A percentile compares a stretch with the other conserved stretches of the same genome.
Conservation (phyloP, 345 rosid species). For the Eucalyptus curtisii region DNA sequence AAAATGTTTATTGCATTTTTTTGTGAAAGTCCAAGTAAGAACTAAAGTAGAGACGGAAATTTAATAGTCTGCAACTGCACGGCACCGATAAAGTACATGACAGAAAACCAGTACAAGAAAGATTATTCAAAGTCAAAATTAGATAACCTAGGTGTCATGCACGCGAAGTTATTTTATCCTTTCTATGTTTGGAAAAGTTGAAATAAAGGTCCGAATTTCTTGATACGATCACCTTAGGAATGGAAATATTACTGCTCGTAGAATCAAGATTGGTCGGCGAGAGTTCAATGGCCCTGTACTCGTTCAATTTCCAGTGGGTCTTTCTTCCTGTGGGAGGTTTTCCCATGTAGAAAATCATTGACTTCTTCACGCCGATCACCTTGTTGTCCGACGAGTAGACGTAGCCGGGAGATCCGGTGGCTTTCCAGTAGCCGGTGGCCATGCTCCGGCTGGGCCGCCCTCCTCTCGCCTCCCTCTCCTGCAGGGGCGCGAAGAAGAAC, state of each 20-base stretch:
- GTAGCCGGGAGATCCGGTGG: too few relatives aligned
- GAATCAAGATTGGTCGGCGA: background rate
- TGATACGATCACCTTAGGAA: background rate
- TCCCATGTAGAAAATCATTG: too few relatives aligned
- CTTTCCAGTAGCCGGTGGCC: too few relatives aligned
- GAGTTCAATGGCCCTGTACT: too few relatives aligned
- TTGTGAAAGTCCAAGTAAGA: background rate
- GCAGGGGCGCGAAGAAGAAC: too few relatives aligned
- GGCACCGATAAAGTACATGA: background rate
- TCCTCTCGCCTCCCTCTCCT: too few relatives aligned
- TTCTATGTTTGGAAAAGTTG: background rate
- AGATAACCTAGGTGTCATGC: background rate
- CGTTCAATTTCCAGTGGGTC: too few relatives aligned
- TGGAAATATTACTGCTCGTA: background rate
- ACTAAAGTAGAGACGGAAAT: background rate
- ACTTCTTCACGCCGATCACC: too few relatives aligned
- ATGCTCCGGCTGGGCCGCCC: too few relatives aligned
- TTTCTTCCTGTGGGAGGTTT: too few relatives aligned
- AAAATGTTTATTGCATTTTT: background rate
- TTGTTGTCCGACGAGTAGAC: too few relatives aligned
- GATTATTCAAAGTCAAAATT: background rate
- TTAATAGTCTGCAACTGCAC: background rate
- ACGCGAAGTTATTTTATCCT: background rate
- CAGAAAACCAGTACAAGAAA: background rate
- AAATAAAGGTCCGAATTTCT: background rate